These are phyloP conservation scores for Alternaria gaisen DNA, from an alignment of 2,329 filamentous ascomycete species.

Conservation along the genomic window DNA sequence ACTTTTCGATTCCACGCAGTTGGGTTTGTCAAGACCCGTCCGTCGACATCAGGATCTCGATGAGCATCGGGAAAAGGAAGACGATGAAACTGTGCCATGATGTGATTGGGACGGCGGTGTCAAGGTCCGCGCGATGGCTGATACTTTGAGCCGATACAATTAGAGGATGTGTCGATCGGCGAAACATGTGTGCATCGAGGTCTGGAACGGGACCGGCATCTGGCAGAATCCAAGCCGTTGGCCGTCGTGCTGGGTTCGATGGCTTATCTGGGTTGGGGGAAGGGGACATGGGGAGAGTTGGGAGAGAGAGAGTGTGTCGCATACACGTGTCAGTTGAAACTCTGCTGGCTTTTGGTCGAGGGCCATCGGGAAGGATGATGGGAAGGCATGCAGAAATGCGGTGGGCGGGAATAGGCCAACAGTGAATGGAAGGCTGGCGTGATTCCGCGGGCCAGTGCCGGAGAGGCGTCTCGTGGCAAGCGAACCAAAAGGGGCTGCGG, in stretches of 20 bases:
- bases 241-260: neutral
- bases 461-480: conserved; percentile 29
- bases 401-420: conserved; percentile 3
- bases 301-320: neutral
- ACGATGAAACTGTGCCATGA: neutral
- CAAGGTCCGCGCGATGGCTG: conserved; percentile 6
- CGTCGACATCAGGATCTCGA: conserved; percentile 5
- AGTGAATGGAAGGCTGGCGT: conserved; percentile 1
- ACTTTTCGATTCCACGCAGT: neutral
- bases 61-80: conserved; percentile 15
- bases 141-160: conserved; percentile 15
- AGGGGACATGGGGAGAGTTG: too few relatives aligned
- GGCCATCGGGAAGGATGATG: neutral
- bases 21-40: neutral
- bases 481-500: conserved; percentile 30
- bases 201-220: conserved; percentile 20
- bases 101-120: conserved; percentile 9
- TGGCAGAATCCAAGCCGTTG: conserved; percentile 20
- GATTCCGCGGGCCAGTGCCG: conserved; percentile 2
- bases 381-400: neutral
- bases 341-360: neutral
- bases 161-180: conserved; percentile 22
- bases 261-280: neutral
- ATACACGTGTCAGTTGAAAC: neutral
- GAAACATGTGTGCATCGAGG: conserved; percentile 22